Base-by-base conservation (phyloP, 306 rosid genomes). In the Senna tora region DNA sequence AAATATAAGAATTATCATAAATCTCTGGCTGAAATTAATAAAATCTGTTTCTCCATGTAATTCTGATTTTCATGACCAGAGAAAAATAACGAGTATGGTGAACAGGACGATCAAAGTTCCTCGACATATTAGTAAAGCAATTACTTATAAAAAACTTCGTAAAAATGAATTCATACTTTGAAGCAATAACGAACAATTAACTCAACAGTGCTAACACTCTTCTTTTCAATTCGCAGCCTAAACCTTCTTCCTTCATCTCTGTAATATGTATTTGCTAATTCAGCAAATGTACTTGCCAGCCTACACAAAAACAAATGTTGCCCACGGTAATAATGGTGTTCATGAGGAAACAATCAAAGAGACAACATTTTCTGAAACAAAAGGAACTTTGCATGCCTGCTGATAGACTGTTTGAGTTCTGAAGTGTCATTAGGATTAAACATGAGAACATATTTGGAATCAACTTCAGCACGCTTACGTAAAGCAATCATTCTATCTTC, bases 401-500 rank as follows among this genome's bases (percentile, higher is more conserved):
- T 71, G 7, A 91, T 85, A 34, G 96, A 85, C 34, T 63, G 87
- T 53, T 82, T 81, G 21, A 89, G 71, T 50, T 84, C 91, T 9
- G 85, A 73, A 30, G 80, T 77, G 65, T 94, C 88, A 59, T 81
- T 84, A 10, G 87, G 93, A 28, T 83, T 79, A 66, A 94, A 83
- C 12, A 78, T 71, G 65, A 91, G 51, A 28, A 88, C 74, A 61
- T 82, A 81, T 71, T 91, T 94, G 12, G 96, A 75, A 74, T 94
- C 99, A 22, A 94, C 80, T 67, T 94, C 99, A 5, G 97, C 96
- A 42, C 97, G 88, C 87, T 94, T 94, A 60, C 97, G 77, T 16
- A 94, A 77, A 21, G 99, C 95, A 14, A 91, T 73, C 92, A 94
- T 88, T 71, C 89, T 86, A 79, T 94, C 97, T 80, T 94, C 99